Percentiles rank a stretch among this genome's conserved stretches.
Evolutionary conservation across 179 eudicot genomes (phyloP).

Genomic region (Gypsophila paniculata): DNA sequence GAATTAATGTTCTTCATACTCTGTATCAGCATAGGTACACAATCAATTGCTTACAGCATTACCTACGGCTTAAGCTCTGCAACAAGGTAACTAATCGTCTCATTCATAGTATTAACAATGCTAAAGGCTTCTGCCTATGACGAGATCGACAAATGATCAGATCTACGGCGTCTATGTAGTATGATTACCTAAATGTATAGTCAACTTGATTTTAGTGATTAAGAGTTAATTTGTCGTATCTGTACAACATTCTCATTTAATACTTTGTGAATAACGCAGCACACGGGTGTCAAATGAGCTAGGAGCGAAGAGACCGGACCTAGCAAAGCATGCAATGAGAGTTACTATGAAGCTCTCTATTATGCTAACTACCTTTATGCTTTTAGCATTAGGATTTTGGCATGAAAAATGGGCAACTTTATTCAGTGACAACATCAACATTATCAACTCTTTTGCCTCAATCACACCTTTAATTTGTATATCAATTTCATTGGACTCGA

Average conservation of each 20-base stretch:
- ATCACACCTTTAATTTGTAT: conserved; percentile 50
- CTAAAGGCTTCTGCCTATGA: too few species aligned
- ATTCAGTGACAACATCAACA: conserved; percentile 46
- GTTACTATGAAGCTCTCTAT: conserved; percentile 61
- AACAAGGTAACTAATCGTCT: conserved; percentile 42
- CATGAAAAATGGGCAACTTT: conserved; percentile 65
- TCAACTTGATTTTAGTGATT: too few species aligned
- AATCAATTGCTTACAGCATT: conserved; percentile 58
- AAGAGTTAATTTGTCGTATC: too few species aligned
- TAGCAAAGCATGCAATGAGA: conserved; percentile 61
- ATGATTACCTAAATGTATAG: too few species aligned
- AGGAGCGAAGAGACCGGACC: conserved; percentile 52
- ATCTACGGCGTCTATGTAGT: too few species aligned
- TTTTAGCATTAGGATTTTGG: conserved; percentile 47
- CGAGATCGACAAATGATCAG: too few species aligned
- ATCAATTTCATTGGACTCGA: conserved; percentile 52
- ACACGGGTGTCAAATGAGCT: conserved; percentile 83
- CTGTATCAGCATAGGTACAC: conserved; percentile 61
- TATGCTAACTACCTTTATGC: conserved; percentile 33
- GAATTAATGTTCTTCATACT: neutral
- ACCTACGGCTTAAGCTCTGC: conserved; percentile 70
- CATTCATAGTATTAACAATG: too few species aligned
- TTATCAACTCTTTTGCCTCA: conserved; percentile 41
- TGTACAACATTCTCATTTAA: too few species aligned
- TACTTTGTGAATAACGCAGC: too few species aligned